phyloP scores from a whole-genome alignment of 208 protist species.

The Trichomonas vaginalis region DNA sequence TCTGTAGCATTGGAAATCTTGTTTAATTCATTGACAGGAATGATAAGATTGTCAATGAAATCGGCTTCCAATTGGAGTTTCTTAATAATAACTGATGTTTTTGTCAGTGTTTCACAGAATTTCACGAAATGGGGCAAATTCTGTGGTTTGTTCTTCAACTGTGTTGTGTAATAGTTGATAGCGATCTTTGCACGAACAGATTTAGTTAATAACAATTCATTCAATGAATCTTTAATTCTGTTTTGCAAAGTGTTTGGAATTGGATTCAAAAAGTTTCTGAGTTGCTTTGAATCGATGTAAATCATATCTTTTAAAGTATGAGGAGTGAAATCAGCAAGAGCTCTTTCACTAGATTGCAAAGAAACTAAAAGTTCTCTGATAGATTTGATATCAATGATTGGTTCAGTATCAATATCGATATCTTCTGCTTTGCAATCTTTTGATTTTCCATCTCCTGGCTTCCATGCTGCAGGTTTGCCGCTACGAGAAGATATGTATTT shows the following conservation, averaged over 20 bases:
- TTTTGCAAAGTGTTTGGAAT: background rate
- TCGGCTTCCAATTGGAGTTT: background rate
- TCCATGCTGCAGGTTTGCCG: background rate
- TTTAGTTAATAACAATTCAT: background rate
- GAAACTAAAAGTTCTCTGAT: background rate
- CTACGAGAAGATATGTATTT: background rate
- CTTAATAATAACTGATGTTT: background rate
- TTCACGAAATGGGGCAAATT: background rate
- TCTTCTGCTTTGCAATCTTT: background rate
- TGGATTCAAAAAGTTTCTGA: background rate
- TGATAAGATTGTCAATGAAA: background rate
- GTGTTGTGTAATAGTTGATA: background rate
- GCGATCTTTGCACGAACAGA: background rate
- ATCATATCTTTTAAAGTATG: background rate
- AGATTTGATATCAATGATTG: background rate
- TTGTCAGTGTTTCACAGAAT: background rate
- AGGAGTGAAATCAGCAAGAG: background rate
- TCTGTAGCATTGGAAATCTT: background rate
- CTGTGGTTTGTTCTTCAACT: background rate
- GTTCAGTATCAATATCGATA: slow-evolving; percentile 7
- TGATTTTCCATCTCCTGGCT: background rate
- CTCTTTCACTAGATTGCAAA: background rate
- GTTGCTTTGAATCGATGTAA: background rate
- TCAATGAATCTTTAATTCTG: background rate
- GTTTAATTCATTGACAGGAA: background rate